A percentile compares a stretch with the other conserved stretches of the same genome.
Conservation (phyloP, 129 eudicot genomes). For the Ambrosia trifida region DNA sequence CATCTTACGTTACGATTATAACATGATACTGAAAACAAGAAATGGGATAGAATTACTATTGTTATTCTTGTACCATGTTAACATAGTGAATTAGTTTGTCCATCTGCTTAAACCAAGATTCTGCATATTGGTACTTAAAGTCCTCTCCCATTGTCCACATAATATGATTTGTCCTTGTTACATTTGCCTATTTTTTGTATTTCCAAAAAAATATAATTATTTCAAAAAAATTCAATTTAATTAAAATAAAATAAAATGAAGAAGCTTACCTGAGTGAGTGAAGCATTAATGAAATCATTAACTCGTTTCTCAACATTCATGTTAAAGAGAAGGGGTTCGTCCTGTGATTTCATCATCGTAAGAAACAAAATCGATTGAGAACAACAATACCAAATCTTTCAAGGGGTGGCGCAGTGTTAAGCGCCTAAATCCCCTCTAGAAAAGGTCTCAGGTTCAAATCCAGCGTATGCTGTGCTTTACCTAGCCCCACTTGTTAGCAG, state of each 20-base stretch:
- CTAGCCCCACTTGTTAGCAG: no score
- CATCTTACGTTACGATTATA: background rate
- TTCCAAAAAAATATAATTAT: background rate
- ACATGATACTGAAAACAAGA: background rate
- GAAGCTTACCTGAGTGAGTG: slow-evolving; percentile 56
- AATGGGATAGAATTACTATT: background rate
- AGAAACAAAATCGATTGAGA: background rate
- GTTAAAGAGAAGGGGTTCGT: slow-evolving; percentile 69
- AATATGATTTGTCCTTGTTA: slow-evolving; percentile 75
- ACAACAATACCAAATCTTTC: background rate
- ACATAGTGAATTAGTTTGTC: slow-evolving; percentile 88
- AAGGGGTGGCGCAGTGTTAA: no score
- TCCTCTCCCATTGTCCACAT: slow-evolving; percentile 99
- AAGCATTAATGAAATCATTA: slow-evolving; percentile 72
- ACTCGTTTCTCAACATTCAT: slow-evolving; percentile 65
- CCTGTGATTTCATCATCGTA: slow-evolving; percentile 44
- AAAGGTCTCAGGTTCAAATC: no score
- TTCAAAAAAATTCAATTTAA: background rate
- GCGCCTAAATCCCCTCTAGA: no score
- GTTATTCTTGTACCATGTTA: slow-evolving; percentile 52
- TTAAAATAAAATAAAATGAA: background rate
- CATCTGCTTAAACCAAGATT: slow-evolving; percentile 94
- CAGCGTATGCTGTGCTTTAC: no score
- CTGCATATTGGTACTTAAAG: slow-evolving; percentile 87
- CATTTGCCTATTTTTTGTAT: slow-evolving; percentile 56